These are phyloP conservation scores for Shiraia sp. DNA, from an alignment of 2,329 filamentous ascomycete genomes.

Conservation along the genomic window DNA sequence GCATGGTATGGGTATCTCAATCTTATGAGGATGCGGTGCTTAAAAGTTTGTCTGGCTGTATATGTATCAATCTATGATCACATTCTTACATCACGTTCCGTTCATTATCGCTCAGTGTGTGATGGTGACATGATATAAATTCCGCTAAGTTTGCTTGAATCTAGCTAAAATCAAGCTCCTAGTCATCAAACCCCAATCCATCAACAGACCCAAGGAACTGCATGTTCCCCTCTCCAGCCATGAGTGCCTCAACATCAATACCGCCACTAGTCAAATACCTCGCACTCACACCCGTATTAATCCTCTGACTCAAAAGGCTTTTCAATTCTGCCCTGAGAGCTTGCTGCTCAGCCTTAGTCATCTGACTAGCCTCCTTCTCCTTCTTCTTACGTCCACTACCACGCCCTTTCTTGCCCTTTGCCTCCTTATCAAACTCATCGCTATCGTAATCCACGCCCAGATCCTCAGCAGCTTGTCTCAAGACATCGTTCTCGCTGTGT, in stretches of 20 bases:
- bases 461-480: slow-evolving; percentile 84
- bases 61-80: too few relatives aligned
- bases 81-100: too few relatives aligned
- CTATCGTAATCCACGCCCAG: slow-evolving; percentile 92
- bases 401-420: slow-evolving; percentile 60
- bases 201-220: slow-evolving; percentile 66
- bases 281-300: slow-evolving; percentile 88
- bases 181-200: slow-evolving; percentile 47
- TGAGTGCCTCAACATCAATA: slow-evolving; percentile 77
- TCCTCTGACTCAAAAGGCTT: slow-evolving; percentile 68
- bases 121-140: too few relatives aligned
- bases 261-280: slow-evolving; percentile 79
- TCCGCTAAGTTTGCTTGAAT: too few relatives aligned
- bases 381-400: slow-evolving; percentile 75
- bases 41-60: too few relatives aligned
- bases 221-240: slow-evolving; percentile 63
- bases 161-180: neutral
- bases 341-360: slow-evolving; percentile 75
- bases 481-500: slow-evolving; percentile 80
- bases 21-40: too few relatives aligned
- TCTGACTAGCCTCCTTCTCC: slow-evolving; percentile 68
- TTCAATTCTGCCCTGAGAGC: slow-evolving; percentile 73
- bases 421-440: slow-evolving; percentile 73
- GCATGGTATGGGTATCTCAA: too few relatives aligned
- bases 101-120: too few relatives aligned